phyloP scores from a whole-genome alignment of 225 moss, liverwort and hornwort species.

The Asterella californica region DNA sequence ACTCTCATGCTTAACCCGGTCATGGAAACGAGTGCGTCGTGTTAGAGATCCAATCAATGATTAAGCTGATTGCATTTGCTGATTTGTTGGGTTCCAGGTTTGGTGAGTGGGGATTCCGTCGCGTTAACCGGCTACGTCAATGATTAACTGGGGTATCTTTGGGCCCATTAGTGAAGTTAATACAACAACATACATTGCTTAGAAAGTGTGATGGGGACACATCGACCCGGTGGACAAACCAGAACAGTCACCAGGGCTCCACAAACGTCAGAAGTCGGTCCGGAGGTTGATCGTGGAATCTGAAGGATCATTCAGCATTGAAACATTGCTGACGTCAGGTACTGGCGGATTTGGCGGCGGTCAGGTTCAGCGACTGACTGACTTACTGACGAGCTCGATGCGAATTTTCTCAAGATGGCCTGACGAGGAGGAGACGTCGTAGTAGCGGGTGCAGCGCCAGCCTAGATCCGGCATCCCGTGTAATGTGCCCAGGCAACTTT shows the following conservation, averaged over 20 bases:
- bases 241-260: background rate
- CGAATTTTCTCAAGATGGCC: conserved; percentile 4
- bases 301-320: background rate
- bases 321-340: conserved; percentile 6
- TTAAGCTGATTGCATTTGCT: background rate
- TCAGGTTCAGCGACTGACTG: conserved; percentile 3
- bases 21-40: conserved; percentile 7
- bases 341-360: conserved; percentile 9
- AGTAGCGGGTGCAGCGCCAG: too few relatives aligned
- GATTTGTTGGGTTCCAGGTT: background rate
- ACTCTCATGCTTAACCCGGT: background rate
- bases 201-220: background rate
- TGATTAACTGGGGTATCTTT: background rate
- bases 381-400: background rate
- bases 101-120: background rate
- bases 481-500: too few relatives aligned
- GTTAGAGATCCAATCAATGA: background rate
- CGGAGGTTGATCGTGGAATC: background rate
- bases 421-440: background rate
- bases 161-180: background rate
- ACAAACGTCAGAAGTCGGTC: background rate
- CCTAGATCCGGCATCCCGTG: too few relatives aligned
- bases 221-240: background rate
- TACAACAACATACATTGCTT: background rate
- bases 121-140: background rate